phyloP scores from a whole-genome alignment of 768 basidiomycete species.

The Xerocomus potaroensis region DNA sequence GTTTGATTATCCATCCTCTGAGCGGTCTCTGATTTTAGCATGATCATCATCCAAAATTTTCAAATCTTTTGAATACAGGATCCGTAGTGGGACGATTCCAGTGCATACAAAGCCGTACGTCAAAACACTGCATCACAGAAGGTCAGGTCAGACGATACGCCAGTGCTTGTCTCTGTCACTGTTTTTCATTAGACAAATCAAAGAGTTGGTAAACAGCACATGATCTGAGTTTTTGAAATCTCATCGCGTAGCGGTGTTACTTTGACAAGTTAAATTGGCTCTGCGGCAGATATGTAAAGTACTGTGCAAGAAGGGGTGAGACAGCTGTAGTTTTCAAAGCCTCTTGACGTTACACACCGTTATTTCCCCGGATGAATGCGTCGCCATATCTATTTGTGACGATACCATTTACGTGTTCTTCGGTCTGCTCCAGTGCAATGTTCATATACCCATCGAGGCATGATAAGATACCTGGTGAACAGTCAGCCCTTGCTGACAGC shows the following conservation, averaged over 20 bases:
- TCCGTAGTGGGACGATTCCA: neutral
- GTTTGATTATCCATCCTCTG: too few relatives aligned
- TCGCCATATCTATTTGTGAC: conserved; percentile 91
- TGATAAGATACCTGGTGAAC: conserved; percentile 70
- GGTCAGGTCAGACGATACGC: neutral
- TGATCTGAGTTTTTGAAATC: neutral
- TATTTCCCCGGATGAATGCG: conserved; percentile 93
- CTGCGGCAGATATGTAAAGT: conserved; percentile 74
- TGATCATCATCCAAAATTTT: neutral
- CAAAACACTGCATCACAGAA: neutral
- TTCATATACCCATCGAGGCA: conserved; percentile 99
- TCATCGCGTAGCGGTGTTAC: neutral
- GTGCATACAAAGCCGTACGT: neutral
- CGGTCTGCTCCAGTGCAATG: conserved; percentile 95
- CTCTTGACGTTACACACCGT: conserved; percentile 48
- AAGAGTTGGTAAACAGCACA: neutral
- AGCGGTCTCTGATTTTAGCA: neutral
- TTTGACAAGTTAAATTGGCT: conserved; percentile 39
- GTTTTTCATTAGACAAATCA: neutral
- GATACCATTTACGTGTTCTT: conserved; percentile 88
- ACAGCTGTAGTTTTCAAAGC: neutral
- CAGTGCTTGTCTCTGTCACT: neutral
- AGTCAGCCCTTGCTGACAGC: neutral
- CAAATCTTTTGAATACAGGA: neutral
- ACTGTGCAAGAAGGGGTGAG: conserved; percentile 38